Evolutionary conservation across 2,329 filamentous ascomycete genomes (phyloP).

Genomic region (Colletotrichum eleusines): DNA sequence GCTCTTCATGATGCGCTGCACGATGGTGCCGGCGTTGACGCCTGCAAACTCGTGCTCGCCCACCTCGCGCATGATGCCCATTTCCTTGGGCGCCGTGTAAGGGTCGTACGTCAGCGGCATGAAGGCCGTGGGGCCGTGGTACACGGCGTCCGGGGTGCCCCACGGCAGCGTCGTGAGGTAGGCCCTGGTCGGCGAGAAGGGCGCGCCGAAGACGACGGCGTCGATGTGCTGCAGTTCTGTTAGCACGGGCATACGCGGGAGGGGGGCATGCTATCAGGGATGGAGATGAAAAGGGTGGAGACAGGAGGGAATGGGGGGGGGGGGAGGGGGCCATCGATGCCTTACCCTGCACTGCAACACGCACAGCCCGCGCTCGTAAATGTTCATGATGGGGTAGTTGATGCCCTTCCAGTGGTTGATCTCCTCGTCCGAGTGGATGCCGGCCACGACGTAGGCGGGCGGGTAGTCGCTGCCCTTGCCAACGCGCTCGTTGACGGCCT

Average conservation of each 20-base stretch:
- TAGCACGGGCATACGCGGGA: background rate
- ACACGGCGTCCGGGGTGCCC: constrained; percentile 82
- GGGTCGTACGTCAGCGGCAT: constrained; percentile 85
- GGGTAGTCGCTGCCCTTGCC: constrained; percentile 80
- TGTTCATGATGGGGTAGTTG: constrained; percentile 99
- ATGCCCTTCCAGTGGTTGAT: constrained; percentile 98
- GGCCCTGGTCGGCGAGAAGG: constrained; percentile 83
- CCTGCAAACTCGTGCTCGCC: constrained; percentile 82
- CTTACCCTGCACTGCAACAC: constrained; percentile 90
- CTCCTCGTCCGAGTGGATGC: constrained; percentile 93
- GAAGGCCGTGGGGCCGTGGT: constrained; percentile 96
- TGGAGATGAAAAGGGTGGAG: no score
- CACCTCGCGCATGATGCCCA: constrained; percentile 88
- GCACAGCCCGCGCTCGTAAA: constrained; percentile 94
- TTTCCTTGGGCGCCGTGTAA: constrained; percentile 82
- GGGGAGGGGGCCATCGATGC: background rate
- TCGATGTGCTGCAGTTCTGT: constrained; percentile 79
- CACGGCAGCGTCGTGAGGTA: constrained; percentile 83
- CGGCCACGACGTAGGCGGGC: constrained; percentile 89
- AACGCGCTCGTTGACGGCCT: constrained; percentile 72
- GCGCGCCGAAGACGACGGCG: constrained; percentile 88
- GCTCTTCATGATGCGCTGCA: constrained; percentile 88
- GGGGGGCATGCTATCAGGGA: background rate
- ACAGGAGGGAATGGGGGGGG: background rate
- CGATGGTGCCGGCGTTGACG: constrained; percentile 93